Evolutionary conservation across 1,284 basidiomycete species (phyloP).

Genomic region (Farysia itapuensis): DNA sequence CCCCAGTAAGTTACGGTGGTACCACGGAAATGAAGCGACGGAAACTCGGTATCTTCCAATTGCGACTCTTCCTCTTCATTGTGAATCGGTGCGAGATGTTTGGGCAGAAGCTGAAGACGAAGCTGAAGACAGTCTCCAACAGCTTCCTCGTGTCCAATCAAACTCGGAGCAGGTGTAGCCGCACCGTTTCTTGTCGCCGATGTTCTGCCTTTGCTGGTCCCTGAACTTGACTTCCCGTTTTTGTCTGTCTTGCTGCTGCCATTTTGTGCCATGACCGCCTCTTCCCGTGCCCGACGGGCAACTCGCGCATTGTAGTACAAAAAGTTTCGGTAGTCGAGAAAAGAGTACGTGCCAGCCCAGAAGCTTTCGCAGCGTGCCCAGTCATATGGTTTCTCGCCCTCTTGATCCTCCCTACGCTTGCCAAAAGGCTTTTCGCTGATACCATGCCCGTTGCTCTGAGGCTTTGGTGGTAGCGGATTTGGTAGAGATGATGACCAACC

Average conservation of each 20-base stretch:
- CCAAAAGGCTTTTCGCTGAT: background rate
- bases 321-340: conserved; percentile 39
- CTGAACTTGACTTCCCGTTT: background rate
- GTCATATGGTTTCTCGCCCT: conserved; percentile 38
- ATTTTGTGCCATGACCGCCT: background rate
- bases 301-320: conserved; percentile 28
- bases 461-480: background rate
- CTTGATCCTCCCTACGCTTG: background rate
- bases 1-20: conserved; percentile 37
- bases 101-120: conserved; percentile 34
- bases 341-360: conserved; percentile 37
- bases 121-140: conserved; percentile 44
- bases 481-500: conserved; percentile 26
- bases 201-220: background rate
- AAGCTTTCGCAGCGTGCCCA: conserved; percentile 45
- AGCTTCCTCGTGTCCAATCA: conserved; percentile 32
- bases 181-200: background rate
- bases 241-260: background rate
- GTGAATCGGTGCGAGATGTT: conserved; percentile 19
- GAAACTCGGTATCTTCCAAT: conserved; percentile 19
- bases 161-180: conserved; percentile 8
- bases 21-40: conserved; percentile 38
- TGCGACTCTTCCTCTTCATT: conserved; percentile 15
- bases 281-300: conserved; percentile 12
- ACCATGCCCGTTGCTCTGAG: background rate